Evolutionary conservation across 441 rosid species (phyloP), one percentile per base, ranked within the genome.

Genomic region (Kokia cookei): DNA sequence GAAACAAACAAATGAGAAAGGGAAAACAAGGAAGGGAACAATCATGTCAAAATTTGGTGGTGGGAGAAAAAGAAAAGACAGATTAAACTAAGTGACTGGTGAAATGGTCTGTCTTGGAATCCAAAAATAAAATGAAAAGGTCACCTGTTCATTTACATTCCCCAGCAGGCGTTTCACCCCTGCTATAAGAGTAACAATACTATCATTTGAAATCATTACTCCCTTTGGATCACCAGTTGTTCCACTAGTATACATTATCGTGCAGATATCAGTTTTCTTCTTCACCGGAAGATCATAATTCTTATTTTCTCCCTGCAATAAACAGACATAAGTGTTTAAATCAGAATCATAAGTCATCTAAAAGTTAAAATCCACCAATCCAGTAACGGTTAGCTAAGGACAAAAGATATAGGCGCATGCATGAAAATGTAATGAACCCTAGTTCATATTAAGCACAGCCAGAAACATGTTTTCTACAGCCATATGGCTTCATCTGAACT

Each of bases 201-300:
- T 90, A 7, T 93, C 94, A 75, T 96, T 96, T 76, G 99, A 96
- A 79, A 96, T 82, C 86, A 96, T 6, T 42, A 96, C 98, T 80
- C 99, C 99, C 80, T 96, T 96, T 15, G 99, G 99, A 73, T 96
- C 97, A 76, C 97, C 98, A 66, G 99, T 96, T 71, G 99, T 96
- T 75, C 99, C 99, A 12, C 99, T 93, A 10, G 99, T 96, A 76
- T 96, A 96, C 99, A 96, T 96, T 55, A 96, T 91, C 2, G 98
- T 96, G 82, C 97, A 93, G 69, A 96, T 92, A 75, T 93, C 97
- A 51, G 80, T 84, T 83, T 87, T 83, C 81, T 78, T 85, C 75
- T 90, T 93, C 75, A 61, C 80, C 0, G 98, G 97, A 74, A 92
- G 91, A 55, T 92, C 97, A 82, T 81, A 89, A 27, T 87, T 82